phyloP scores from a whole-genome alignment of 345 rosid genomes.

The Reutealis trisperma region DNA sequence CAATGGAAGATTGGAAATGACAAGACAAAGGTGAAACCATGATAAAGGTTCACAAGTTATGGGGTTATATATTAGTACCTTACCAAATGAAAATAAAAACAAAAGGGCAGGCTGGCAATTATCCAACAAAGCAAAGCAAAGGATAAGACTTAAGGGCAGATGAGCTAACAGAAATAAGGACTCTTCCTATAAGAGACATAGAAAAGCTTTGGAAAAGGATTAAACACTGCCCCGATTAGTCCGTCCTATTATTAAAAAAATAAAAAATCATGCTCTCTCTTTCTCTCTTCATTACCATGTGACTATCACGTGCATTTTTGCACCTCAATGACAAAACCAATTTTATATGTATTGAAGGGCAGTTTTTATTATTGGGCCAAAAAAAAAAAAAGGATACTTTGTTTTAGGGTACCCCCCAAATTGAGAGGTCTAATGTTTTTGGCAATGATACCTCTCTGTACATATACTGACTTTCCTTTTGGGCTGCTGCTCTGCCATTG shows the following conservation, averaged over 20 bases:
- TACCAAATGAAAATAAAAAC: background rate
- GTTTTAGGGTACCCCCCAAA: too few relatives aligned
- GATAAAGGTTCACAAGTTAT: too few relatives aligned
- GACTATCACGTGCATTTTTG: slow-evolving; percentile 23
- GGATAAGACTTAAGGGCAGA: background rate
- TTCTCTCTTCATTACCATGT: slow-evolving; percentile 10
- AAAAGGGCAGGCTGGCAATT: background rate
- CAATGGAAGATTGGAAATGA: slow-evolving; percentile 7
- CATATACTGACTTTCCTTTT: slow-evolving; percentile 1
- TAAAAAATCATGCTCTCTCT: slow-evolving; percentile 14
- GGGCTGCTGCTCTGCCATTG: slow-evolving; percentile 9
- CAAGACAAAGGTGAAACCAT: background rate
- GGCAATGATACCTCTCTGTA: background rate
- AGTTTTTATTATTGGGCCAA: too few relatives aligned
- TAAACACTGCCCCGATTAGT: background rate
- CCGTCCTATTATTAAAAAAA: too few relatives aligned
- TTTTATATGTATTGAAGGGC: background rate
- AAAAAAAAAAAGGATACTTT: too few relatives aligned
- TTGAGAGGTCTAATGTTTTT: background rate
- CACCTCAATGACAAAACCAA: slow-evolving; percentile 16
- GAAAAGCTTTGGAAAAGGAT: slow-evolving; percentile 14
- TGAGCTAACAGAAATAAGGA: slow-evolving; percentile 16
- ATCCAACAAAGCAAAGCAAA: too few relatives aligned
- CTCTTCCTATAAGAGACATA: background rate
- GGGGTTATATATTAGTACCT: too few relatives aligned